Percentiles rank a stretch among this genome's conserved stretches.
Evolutionary conservation across 371 early-diverging fungal genomes (phyloP).

Genomic region (Haplosporangium sp.): DNA sequence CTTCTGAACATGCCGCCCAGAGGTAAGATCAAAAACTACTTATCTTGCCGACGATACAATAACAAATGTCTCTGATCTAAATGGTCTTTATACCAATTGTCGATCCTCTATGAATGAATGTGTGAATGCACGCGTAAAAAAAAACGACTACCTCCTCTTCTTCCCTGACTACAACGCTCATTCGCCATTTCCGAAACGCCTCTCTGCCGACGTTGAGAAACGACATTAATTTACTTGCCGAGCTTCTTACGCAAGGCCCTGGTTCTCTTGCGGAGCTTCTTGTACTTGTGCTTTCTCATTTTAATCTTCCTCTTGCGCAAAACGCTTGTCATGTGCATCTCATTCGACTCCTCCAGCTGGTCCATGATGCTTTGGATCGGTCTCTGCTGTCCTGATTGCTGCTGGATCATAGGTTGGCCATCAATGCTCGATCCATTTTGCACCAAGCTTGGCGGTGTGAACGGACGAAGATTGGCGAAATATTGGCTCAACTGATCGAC

Average conservation of each 20-base stretch:
- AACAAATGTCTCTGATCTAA: no score
- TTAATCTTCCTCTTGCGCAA: conserved; percentile 83
- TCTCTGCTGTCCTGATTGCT: background rate
- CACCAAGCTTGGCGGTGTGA: conserved; percentile 25
- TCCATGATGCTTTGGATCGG: conserved; percentile 21
- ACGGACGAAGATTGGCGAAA: conserved; percentile 41
- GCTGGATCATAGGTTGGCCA: background rate
- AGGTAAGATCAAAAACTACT: no score
- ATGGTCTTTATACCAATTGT: no score
- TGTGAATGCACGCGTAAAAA: no score
- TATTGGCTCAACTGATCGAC: conserved; percentile 29
- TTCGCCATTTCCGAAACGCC: no score
- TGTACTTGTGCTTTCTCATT: conserved; percentile 92
- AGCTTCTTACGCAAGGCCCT: conserved; percentile 82
- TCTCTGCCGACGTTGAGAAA: no score
- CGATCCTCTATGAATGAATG: no score
- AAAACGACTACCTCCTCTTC: no score
- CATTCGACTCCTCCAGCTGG: conserved; percentile 29
- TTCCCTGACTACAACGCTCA: no score
- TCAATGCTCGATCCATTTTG: background rate
- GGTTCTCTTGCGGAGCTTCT: conserved; percentile 83
- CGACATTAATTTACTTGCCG: conserved; percentile 68
- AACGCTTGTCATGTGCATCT: conserved; percentile 63
- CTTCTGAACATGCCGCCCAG: no score
- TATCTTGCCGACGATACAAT: no score